phyloP scores from a whole-genome alignment of 306 rosid species.

The Quercus mongolica region DNA sequence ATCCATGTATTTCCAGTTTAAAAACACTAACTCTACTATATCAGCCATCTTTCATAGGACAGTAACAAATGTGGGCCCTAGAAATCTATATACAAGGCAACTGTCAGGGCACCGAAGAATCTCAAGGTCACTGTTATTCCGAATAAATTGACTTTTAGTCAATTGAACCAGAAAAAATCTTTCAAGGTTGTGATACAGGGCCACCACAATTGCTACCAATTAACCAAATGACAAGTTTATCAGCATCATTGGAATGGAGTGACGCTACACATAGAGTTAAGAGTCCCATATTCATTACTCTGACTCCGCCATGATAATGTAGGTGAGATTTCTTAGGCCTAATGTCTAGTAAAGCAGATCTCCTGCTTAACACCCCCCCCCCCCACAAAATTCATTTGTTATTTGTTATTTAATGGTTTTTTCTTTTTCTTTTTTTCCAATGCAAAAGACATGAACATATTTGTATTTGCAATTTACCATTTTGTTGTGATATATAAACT shows the following conservation, averaged over 20 bases:
- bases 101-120: no score
- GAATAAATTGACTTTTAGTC: slow-evolving; percentile 31
- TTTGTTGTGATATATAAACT: no score
- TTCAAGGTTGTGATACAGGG: slow-evolving; percentile 54
- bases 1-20: slow-evolving; percentile 44
- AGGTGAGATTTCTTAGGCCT: no score
- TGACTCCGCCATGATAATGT: no score
- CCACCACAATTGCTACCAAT: background rate
- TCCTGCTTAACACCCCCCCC: no score
- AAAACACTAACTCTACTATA: slow-evolving; percentile 5
- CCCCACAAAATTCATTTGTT: no score
- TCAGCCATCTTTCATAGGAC: slow-evolving; percentile 52
- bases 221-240: background rate
- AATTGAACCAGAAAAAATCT: slow-evolving; percentile 29
- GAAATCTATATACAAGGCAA: slow-evolving; percentile 53
- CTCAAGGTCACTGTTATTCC: slow-evolving; percentile 46
- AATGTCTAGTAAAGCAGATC: no score
- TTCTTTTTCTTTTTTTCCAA: no score
- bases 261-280: slow-evolving; percentile 55
- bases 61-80: slow-evolving; percentile 57
- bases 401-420: no score
- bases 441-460: no score
- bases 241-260: slow-evolving; percentile 58
- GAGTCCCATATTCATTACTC: slow-evolving; percentile 46
- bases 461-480: no score